Conservation (phyloP, 2,329 filamentous ascomycete species). For the Mycocentrospora acerina region DNA sequence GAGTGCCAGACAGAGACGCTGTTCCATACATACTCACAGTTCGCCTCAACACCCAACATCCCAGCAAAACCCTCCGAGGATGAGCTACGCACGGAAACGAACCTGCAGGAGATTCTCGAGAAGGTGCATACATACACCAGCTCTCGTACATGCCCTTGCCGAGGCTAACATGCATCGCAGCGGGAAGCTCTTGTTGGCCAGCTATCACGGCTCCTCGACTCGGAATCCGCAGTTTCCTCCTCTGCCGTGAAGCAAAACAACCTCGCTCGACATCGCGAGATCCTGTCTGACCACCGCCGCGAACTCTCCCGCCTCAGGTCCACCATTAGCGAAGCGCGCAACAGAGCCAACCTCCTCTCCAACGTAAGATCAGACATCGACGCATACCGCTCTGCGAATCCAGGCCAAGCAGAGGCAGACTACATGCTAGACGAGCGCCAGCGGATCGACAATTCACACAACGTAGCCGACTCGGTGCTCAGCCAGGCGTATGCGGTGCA, state of each 20-base stretch:
- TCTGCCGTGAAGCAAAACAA: constrained; percentile 98
- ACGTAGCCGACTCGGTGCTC: constrained; percentile 84
- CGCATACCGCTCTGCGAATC: constrained; percentile 80
- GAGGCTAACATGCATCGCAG: constrained; percentile 47
- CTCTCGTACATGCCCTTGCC: background rate
- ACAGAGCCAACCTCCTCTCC: constrained; percentile 84
- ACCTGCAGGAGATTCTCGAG: constrained; percentile 81
- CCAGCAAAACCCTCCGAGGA: constrained; percentile 83
- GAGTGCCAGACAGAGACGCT: constrained; percentile 72
- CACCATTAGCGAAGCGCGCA: constrained; percentile 73
- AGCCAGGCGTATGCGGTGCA: constrained; percentile 97
- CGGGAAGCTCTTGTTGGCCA: constrained; percentile 80
- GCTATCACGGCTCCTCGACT: constrained; percentile 86
- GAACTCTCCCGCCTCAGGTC: constrained; percentile 76
- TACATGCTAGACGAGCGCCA: constrained; percentile 94
- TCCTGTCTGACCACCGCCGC: constrained; percentile 81
- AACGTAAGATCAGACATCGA: constrained; percentile 92
- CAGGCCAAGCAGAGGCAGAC: constrained; percentile 81
- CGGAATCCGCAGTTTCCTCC: constrained; percentile 80
- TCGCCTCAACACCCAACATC: constrained; percentile 75
- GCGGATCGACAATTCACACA: constrained; percentile 85
- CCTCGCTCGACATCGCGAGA: constrained; percentile 84
- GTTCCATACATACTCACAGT: constrained; percentile 88
- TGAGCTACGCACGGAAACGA: constrained; percentile 74
- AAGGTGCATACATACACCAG: constrained; percentile 60